These are phyloP conservation scores for Phaeosphaeria sp. DNA, from an alignment of 2,329 filamentous ascomycete species.

Conservation along the genomic window DNA sequence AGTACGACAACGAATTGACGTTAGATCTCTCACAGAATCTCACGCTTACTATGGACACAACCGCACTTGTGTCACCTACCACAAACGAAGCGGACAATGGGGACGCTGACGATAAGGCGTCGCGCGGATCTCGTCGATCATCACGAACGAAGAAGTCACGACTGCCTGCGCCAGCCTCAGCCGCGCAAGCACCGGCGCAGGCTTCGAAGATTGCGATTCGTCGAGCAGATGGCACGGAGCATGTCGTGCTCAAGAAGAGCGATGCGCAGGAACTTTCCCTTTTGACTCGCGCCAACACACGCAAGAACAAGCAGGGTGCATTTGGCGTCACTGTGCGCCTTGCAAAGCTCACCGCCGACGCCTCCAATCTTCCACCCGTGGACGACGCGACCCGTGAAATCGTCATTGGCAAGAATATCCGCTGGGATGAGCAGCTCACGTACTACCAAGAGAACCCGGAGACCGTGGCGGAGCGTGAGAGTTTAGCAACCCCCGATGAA, in stretches of 20 bases:
- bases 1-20: conserved; percentile 40
- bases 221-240: conserved; percentile 50
- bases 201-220: conserved; percentile 55
- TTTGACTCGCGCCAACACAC: conserved; percentile 56
- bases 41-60: conserved; percentile 25
- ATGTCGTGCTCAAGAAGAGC: conserved; percentile 55
- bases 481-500: conserved; percentile 42
- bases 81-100: conserved; percentile 17
- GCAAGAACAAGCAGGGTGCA: conserved; percentile 58
- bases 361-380: conserved; percentile 19
- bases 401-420: conserved; percentile 45
- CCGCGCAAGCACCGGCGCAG: conserved; percentile 22
- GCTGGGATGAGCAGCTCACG: conserved; percentile 56
- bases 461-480: conserved; percentile 39
- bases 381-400: conserved; percentile 20
- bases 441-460: conserved; percentile 53
- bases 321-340: conserved; percentile 53
- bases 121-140: conserved; percentile 39
- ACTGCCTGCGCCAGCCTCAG: conserved; percentile 37
- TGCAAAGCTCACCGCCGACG: conserved; percentile 49
- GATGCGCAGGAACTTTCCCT: conserved; percentile 58
- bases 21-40: conserved; percentile 41
- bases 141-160: conserved; percentile 44
- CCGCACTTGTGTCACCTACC: conserved; percentile 24
- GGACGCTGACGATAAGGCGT: conserved; percentile 20